Evolutionary conservation across 805 yeast species (phyloP).

Genomic region (Lipomyces spencermartinsiae): DNA sequence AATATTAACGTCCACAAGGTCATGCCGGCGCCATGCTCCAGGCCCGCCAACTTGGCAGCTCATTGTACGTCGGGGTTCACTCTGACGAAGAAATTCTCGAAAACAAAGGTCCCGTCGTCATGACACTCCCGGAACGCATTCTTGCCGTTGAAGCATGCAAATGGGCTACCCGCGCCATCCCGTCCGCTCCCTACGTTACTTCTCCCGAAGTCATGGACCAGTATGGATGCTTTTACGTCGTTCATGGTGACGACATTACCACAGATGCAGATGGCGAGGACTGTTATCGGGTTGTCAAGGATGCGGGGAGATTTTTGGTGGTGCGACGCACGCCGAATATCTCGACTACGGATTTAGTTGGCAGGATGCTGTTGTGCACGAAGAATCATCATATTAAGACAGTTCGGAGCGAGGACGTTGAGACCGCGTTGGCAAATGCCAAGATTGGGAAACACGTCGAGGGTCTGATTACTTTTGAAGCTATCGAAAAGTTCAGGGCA

Average conservation of each 20-base stretch:
- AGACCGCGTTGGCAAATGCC: constrained; percentile 6
- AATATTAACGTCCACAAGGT: constrained; percentile 44
- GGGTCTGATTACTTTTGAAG: constrained; percentile 47
- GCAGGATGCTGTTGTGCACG: constrained; percentile 74
- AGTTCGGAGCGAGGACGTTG: constrained; percentile 40
- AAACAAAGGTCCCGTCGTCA: constrained; percentile 94
- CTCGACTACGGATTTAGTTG: constrained; percentile 92
- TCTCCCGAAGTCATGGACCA: constrained; percentile 78
- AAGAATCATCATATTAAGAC: constrained; percentile 62
- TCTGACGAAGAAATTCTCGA: constrained; percentile 81
- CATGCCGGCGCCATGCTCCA: constrained; percentile 97
- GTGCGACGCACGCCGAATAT: constrained; percentile 94
- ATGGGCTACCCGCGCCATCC: constrained; percentile 78
- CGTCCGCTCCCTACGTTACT: constrained; percentile 92
- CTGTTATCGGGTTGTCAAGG: constrained; percentile 84
- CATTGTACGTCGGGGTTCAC: constrained; percentile 86
- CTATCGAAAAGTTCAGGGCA: constrained; percentile 52
- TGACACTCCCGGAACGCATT: constrained; percentile 78
- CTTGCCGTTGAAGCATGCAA: constrained; percentile 88
- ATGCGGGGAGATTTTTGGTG: constrained; percentile 82
- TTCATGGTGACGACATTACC: constrained; percentile 97
- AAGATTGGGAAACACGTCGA: constrained; percentile 3
- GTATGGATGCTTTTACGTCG: constrained; percentile 84
- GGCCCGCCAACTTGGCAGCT: constrained; percentile 82
- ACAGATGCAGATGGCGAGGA: constrained; percentile 96